These are phyloP conservation scores for Penicillium fuscoglaucum DNA, from an alignment of 2,329 filamentous ascomycete genomes.

Conservation along the genomic window DNA sequence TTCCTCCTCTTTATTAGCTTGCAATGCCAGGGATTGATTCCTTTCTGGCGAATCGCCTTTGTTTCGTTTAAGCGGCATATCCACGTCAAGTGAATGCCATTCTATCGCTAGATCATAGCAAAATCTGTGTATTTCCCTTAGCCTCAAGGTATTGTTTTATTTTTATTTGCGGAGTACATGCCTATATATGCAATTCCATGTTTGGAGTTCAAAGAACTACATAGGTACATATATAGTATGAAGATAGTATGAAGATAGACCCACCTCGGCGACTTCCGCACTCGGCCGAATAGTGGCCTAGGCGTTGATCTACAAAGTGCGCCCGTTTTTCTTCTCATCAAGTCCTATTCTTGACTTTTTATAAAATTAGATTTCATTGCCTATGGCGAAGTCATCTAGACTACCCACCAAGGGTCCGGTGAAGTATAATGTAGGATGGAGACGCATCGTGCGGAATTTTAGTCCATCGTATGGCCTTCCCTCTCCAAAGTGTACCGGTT, in stretches of 20 bases:
- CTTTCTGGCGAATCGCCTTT: too few species aligned
- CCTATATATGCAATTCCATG: too few species aligned
- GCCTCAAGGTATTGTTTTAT: too few species aligned
- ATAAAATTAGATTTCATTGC: background rate
- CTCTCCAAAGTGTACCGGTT: background rate
- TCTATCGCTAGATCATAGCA: too few species aligned
- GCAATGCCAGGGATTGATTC: background rate
- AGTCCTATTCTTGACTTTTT: background rate
- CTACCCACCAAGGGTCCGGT: background rate
- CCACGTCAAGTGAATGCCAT: too few species aligned
- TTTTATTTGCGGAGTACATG: too few species aligned
- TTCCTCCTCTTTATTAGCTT: background rate
- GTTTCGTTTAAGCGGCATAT: too few species aligned
- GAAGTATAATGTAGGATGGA: constrained; percentile 29
- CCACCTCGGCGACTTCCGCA: background rate
- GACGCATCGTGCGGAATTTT: constrained; percentile 54
- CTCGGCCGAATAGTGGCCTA: constrained; percentile 8
- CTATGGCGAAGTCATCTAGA: background rate
- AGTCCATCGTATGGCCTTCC: constrained; percentile 52
- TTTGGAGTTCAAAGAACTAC: too few species aligned
- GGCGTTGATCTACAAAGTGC: background rate
- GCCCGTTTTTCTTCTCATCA: background rate
- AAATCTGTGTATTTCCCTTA: too few species aligned
- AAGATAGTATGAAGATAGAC: background rate
- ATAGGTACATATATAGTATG: too few species aligned